phyloP scores from a whole-genome alignment of 805 yeast species.

The Candida dajiaensis region DNA sequence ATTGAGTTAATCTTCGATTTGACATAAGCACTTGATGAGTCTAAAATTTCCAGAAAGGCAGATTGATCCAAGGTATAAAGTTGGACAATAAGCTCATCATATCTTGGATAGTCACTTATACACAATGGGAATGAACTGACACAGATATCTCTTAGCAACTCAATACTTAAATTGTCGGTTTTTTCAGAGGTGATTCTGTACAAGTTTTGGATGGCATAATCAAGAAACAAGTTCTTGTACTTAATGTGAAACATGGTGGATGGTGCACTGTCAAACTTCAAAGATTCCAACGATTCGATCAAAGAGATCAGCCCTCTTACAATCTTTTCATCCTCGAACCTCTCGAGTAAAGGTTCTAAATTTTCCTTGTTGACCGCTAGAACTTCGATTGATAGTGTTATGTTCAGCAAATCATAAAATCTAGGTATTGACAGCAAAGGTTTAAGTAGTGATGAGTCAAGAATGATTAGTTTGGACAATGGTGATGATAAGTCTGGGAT shows the following conservation, averaged over 20 bases:
- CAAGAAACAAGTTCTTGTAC: slow-evolving; percentile 15
- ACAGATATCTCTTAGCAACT: slow-evolving; percentile 7
- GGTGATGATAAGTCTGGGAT: slow-evolving; percentile 13
- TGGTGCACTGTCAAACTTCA: slow-evolving; percentile 21
- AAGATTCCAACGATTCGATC: slow-evolving; percentile 13
- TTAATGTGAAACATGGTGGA: slow-evolving; percentile 23
- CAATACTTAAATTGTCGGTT: slow-evolving; percentile 7
- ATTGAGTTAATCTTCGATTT: slow-evolving; percentile 19
- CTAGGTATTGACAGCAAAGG: slow-evolving; percentile 21
- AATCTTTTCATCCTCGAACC: slow-evolving; percentile 7
- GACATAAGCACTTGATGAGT: slow-evolving; percentile 12
- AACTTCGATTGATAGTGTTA: slow-evolving; percentile 24
- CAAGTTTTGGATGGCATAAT: slow-evolving; percentile 15
- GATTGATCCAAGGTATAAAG: slow-evolving; percentile 9
- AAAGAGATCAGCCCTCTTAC: slow-evolving; percentile 14
- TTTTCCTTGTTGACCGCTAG: slow-evolving; percentile 26
- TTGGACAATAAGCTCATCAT: slow-evolving; percentile 18
- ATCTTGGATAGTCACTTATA: slow-evolving; percentile 22
- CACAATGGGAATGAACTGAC: slow-evolving; percentile 19
- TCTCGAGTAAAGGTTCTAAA: slow-evolving; percentile 12
- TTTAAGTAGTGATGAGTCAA: slow-evolving; percentile 25
- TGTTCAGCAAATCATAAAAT: slow-evolving; percentile 26
- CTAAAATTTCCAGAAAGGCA: slow-evolving; percentile 4
- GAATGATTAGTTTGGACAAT: slow-evolving; percentile 20
- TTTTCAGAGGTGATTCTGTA: slow-evolving; percentile 14